Evolutionary conservation across 2,329 filamentous ascomycete species (phyloP).

Genomic region (Aspergillus neotritici): DNA sequence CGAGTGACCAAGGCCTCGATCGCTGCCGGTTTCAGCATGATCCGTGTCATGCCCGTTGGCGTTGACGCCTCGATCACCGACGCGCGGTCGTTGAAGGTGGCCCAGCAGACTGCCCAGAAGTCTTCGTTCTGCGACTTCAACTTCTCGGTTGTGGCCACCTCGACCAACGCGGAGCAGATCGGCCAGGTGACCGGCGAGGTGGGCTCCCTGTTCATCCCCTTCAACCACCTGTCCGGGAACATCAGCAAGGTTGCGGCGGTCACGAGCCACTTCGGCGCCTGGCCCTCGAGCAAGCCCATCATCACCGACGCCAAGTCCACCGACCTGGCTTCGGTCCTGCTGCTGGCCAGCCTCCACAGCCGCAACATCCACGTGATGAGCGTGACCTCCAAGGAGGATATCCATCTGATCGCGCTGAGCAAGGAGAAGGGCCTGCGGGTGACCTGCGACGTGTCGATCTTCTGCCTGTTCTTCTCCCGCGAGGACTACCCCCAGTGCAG

Average conservation of each 20-base stretch:
- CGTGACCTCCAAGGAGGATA: slow-evolving; percentile 75
- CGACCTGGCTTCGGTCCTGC: slow-evolving; percentile 71
- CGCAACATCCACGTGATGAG: slow-evolving; percentile 74
- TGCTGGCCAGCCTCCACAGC: slow-evolving; percentile 71
- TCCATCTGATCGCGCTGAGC: slow-evolving; percentile 67
- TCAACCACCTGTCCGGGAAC: slow-evolving; percentile 74
- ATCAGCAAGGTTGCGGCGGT: slow-evolving; percentile 78
- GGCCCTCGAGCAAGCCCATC: slow-evolving; percentile 73
- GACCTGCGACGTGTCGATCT: slow-evolving; percentile 77
- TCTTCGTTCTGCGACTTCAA: slow-evolving; percentile 73
- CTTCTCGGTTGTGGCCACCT: slow-evolving; percentile 69
- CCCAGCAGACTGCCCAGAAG: slow-evolving; percentile 63
- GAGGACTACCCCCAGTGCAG: slow-evolving; percentile 63
- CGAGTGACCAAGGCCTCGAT: slow-evolving; percentile 67
- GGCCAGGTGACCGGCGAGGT: slow-evolving; percentile 67
- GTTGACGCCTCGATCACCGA: slow-evolving; percentile 68
- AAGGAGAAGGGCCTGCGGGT: slow-evolving; percentile 78
- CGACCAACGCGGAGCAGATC: slow-evolving; percentile 68
- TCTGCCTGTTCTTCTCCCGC: slow-evolving; percentile 68
- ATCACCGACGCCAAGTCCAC: slow-evolving; percentile 76
- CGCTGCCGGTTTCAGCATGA: slow-evolving; percentile 71
- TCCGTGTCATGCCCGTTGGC: slow-evolving; percentile 71
- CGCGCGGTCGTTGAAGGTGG: slow-evolving; percentile 62
- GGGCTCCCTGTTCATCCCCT: slow-evolving; percentile 74
- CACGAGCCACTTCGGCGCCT: slow-evolving; percentile 70